Evolutionary conservation across 2,329 filamentous ascomycete species (phyloP).

Genomic region (Myriosclerotinia duriaeana): DNA sequence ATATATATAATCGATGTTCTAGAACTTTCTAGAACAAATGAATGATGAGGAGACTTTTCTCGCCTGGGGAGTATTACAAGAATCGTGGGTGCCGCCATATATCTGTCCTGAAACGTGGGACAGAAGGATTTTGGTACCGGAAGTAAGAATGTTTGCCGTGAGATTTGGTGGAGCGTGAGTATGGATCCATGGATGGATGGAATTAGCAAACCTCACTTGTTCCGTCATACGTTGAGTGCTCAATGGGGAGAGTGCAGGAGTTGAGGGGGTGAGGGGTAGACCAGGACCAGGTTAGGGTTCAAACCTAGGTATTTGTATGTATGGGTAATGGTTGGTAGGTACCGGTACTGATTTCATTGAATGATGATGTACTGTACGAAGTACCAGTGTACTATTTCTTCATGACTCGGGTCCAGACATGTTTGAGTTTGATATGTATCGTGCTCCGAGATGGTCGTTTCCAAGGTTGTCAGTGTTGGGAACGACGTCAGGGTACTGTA

Average conservation of each 20-base stretch:
- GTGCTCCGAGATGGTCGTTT: background rate
- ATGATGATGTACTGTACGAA: no score
- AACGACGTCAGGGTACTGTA: no score
- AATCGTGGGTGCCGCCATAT: background rate
- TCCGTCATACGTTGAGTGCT: no score
- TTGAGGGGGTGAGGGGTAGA: background rate
- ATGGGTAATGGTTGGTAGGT: background rate
- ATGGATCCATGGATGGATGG: no score
- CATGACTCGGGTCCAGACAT: slow-evolving; percentile 1
- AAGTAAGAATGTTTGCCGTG: background rate
- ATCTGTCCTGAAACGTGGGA: background rate
- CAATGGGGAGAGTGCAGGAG: no score
- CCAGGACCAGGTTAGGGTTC: background rate
- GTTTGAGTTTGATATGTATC: background rate
- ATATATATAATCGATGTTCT: background rate
- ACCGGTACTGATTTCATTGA: no score
- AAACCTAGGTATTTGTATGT: background rate
- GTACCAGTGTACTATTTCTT: no score
- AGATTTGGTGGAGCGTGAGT: background rate
- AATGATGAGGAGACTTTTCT: background rate
- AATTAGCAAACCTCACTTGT: no score
- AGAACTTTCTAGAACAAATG: slow-evolving; percentile 5
- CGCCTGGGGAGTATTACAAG: background rate
- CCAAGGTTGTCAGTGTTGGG: background rate
- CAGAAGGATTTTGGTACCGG: no score